Percentiles rank a stretch among this genome's conserved stretches.
Evolutionary conservation across 2,329 filamentous ascomycete genomes (phyloP).

Genomic region (Claviceps capensis): DNA sequence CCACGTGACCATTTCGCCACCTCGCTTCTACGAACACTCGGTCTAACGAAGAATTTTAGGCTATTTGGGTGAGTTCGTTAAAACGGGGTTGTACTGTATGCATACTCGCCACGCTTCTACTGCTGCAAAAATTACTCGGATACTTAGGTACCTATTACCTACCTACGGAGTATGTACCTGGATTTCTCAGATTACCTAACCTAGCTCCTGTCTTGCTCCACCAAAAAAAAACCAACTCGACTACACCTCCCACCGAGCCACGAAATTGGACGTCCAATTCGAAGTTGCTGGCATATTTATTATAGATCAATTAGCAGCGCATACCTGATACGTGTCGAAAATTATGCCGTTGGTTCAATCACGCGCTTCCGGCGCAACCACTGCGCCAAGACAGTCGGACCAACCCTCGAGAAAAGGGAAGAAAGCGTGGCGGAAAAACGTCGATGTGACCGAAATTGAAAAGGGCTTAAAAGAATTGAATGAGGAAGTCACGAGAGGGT

Average conservation of each 20-base stretch:
- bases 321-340: neutral
- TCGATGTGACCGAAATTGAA: constrained; percentile 79
- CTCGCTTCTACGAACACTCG: no score
- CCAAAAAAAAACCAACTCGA: neutral
- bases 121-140: no score
- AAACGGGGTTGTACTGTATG: no score
- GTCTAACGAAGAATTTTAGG: no score
- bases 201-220: neutral
- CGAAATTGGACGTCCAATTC: neutral
- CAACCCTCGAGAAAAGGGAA: constrained; percentile 95
- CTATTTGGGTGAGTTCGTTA: no score
- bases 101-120: no score
- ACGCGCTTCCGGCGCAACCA: constrained; percentile 29
- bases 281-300: neutral
- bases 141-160: no score
- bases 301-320: neutral
- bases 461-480: constrained; percentile 71
- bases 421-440: constrained; percentile 97
- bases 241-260: neutral
- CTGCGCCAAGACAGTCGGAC: constrained; percentile 65
- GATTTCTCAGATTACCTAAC: neutral
- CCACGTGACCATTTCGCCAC: no score
- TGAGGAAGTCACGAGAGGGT: constrained; percentile 86
- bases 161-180: no score
- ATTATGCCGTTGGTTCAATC: constrained; percentile 41